Evolutionary conservation across 306 rosid genomes (phyloP).

Genomic region (Fragaria iinumae): DNA sequence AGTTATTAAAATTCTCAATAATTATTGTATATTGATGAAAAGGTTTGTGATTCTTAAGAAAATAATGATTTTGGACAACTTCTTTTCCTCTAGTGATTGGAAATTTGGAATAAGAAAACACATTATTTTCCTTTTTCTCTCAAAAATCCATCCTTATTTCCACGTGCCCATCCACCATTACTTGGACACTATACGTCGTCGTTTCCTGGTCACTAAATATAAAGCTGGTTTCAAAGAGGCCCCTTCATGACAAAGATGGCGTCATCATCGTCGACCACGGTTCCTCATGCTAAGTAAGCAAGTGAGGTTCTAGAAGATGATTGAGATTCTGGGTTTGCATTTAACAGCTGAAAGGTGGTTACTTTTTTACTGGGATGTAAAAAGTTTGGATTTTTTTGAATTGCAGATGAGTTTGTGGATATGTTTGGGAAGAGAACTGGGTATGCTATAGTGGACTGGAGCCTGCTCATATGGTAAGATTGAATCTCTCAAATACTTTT

Average conservation of each 20-base stretch:
- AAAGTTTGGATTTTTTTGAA: conserved; percentile 4
- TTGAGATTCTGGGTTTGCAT: neutral
- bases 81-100: too few relatives aligned
- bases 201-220: too few relatives aligned
- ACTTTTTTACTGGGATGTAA: conserved; percentile 4
- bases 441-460: conserved; percentile 71
- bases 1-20: too few relatives aligned
- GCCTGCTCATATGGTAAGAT: conserved; percentile 88
- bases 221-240: too few relatives aligned
- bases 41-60: too few relatives aligned
- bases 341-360: neutral
- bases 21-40: too few relatives aligned
- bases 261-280: conserved; percentile 93
- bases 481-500: neutral
- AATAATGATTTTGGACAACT: too few relatives aligned
- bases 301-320: conserved; percentile 21
- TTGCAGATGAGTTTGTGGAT: conserved; percentile 79
- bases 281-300: conserved; percentile 66
- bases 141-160: too few relatives aligned
- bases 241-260: conserved; percentile 37
- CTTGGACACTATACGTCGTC: too few relatives aligned
- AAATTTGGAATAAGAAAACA: too few relatives aligned
- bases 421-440: conserved; percentile 76
- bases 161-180: too few relatives aligned
- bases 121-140: too few relatives aligned